Conservation (phyloP, 192 early-diverging fungal genomes). For the Geranomyces michiganensis region DNA sequence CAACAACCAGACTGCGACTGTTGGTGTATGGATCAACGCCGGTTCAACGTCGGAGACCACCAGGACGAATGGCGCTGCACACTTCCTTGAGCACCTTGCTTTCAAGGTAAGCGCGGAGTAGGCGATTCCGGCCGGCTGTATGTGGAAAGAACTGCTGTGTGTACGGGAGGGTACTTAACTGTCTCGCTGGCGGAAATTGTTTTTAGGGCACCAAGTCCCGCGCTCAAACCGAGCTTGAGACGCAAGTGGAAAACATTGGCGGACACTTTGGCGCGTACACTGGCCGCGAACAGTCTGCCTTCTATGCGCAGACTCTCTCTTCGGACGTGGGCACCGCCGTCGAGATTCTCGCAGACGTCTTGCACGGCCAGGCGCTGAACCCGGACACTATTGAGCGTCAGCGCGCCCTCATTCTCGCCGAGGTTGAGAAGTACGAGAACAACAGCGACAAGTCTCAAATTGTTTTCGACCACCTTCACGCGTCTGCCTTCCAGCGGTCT, state of each 20-base stretch:
- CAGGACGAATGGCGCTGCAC: conserved; percentile 91
- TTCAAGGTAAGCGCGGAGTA: conserved; percentile 77
- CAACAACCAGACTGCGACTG: conserved; percentile 63
- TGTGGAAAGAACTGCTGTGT: no score
- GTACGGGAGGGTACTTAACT: no score
- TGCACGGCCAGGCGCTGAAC: conserved; percentile 86
- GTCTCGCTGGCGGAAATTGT: no score
- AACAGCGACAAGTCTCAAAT: conserved; percentile 95
- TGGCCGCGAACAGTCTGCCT: conserved; percentile 97
- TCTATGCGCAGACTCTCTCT: conserved; percentile 94
- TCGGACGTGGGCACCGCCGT: conserved; percentile 84
- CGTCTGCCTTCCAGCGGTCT: conserved; percentile 89
- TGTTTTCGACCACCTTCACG: conserved; percentile 98
- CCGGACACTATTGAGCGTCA: conserved; percentile 90
- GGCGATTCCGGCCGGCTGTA: neutral
- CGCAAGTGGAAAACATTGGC: conserved; percentile 97
- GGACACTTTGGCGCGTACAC: conserved; percentile 98
- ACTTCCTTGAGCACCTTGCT: conserved; percentile 99
- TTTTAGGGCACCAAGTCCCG: conserved; percentile 83
- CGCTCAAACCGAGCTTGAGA: conserved; percentile 87
- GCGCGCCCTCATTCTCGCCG: conserved; percentile 95
- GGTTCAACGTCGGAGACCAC: conserved; percentile 61
- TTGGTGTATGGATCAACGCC: conserved; percentile 67
- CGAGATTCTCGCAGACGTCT: conserved; percentile 92
- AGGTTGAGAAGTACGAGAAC: conserved; percentile 76